A percentile compares a stretch with the other conserved stretches of the same genome.
phyloP scores from a whole-genome alignment of 805 yeast genomes.

The Candida golubevii region DNA sequence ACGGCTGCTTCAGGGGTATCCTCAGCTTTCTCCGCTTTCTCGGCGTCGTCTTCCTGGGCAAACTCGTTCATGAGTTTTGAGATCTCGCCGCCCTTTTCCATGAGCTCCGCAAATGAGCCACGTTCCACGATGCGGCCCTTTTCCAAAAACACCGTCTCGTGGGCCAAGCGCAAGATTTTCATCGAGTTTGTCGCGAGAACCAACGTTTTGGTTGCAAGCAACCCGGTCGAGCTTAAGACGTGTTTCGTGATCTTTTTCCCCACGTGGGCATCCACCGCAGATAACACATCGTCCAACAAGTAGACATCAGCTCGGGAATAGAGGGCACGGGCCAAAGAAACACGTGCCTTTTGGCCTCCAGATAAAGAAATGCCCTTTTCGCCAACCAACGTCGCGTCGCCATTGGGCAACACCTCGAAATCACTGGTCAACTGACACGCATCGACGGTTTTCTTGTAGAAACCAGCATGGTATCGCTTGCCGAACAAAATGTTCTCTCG shows the following conservation, averaged over 20 bases:
- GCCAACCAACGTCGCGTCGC: conserved; percentile 53
- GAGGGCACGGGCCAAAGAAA: conserved; percentile 65
- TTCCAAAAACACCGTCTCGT: conserved; percentile 55
- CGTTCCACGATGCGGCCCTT: conserved; percentile 51
- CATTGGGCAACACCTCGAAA: conserved; percentile 46
- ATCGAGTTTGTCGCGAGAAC: conserved; percentile 58
- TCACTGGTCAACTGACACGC: conserved; percentile 51
- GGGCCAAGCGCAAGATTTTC: conserved; percentile 53
- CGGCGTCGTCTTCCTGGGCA: conserved; percentile 20
- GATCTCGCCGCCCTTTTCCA: conserved; percentile 35
- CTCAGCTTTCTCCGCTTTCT: conserved; percentile 7
- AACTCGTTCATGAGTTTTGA: conserved; percentile 30
- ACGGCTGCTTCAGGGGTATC: conserved; percentile 1
- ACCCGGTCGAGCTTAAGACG: conserved; percentile 46
- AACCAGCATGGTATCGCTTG: conserved; percentile 37
- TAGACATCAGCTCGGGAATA: conserved; percentile 57
- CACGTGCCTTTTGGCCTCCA: conserved; percentile 63
- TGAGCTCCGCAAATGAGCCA: conserved; percentile 48
- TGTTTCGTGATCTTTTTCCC: conserved; percentile 49
- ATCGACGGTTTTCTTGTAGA: conserved; percentile 39
- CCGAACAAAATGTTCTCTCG: conserved; percentile 52
- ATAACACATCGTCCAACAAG: conserved; percentile 59
- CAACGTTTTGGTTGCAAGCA: conserved; percentile 49
- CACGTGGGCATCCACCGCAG: conserved; percentile 74
- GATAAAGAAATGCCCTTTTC: conserved; percentile 59